Base-by-base conservation (phyloP, 495 filamentous ascomycete genomes). In the Aspergillus incahuasiensis region DNA sequence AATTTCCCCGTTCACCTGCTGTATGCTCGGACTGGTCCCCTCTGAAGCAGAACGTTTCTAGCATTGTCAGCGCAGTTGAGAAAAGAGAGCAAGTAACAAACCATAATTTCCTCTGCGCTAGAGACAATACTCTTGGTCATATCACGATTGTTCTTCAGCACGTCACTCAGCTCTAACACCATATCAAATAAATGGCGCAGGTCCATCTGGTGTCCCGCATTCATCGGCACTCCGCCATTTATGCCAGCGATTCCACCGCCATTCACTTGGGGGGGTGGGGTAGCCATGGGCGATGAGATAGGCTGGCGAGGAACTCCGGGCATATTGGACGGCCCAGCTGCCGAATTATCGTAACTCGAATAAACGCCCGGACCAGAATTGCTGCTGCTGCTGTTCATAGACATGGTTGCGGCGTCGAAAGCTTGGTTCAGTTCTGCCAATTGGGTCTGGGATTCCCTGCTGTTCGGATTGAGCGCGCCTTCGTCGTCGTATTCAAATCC, bases 171-270 rank as follows among this genome's bases (percentile, higher is more conserved):
- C 66, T 92, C 87, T 54, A 91, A 78, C 16, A 95, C 86, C 81
- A 91, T 87, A 44, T 84, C 79, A 66, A 90, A 91, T 41, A 95
- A 81, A 67, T 89, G 86, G 64, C 91, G 89, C 56, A 94, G 82
- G 67, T 95, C 90, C 74, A 89, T 87, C 73, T 92, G 88, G 63
- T 92, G 89, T 18, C 90, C 89, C 20, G 89, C 88, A 52, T 86
- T 87, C 64, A 86, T 86, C 18, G 88, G 85, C 48, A 83, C 66
- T 19, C 66, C 70, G 16, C 75, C 59, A 56, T 82, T 82, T 67
- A 81, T 73, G 39, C 78, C 83, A 59, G 82, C 85, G 65, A 85
- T 81, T n/a, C 67, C 73, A 47, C 64, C 69, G 43, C 79, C 80
- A 63, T 86, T 87, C 59, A 79, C 75, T 56, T 82, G 78, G 43